Evolutionary conservation across 768 basidiomycete species (phyloP), one percentile per base, ranked within the genome.

Genomic region (Chalciporus sphaerocephalus): DNA sequence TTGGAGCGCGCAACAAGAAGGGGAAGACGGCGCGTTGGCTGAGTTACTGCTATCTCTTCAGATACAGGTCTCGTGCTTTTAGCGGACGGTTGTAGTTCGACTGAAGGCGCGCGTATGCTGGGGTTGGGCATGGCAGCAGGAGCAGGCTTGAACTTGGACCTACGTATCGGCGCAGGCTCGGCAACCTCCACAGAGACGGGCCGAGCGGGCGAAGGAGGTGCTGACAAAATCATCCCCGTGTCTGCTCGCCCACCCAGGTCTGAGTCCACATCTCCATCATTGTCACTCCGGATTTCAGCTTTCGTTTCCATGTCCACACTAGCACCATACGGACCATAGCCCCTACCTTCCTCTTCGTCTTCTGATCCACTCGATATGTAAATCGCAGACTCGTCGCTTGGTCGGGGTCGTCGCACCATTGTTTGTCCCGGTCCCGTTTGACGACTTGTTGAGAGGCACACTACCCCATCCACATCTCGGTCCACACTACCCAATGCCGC

Each of bases 341-440:
- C 15, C 17, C 12, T 12, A 33, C 28, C 5, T n/a, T 15, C 4
- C n/a, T 15, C 15, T 32, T 53, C 58, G n/a, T 51, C 56, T 36
- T 62, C 61, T 22, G 61, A 63, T 18, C 48, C 60, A 7, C 61
- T 62, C 7, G 61, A 63, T 17, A 62, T 62, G 38, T 40, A 61
- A 21, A 62, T 62, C 12, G 47, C 51, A 40, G 45, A 51, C 9
- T 42, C 8, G 34, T 56, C 50, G 39, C 54, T 54, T 16, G 9
- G 16, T 9, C 53, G 38, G 1, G 48, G 41, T 22, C 49, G 47
- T 27, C 45, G 35, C 13, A 24, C 30, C 1, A 44, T 36, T n/a
- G 30, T 1, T 32, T n/a, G 13, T 32, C 27, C 16, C 18, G 16
- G 22, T 4, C 17, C 27, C 15, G 18, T 15, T 13, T 36, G 38